phyloP scores from a whole-genome alignment of 768 basidiomycete species.

The Russula ochroleuca region DNA sequence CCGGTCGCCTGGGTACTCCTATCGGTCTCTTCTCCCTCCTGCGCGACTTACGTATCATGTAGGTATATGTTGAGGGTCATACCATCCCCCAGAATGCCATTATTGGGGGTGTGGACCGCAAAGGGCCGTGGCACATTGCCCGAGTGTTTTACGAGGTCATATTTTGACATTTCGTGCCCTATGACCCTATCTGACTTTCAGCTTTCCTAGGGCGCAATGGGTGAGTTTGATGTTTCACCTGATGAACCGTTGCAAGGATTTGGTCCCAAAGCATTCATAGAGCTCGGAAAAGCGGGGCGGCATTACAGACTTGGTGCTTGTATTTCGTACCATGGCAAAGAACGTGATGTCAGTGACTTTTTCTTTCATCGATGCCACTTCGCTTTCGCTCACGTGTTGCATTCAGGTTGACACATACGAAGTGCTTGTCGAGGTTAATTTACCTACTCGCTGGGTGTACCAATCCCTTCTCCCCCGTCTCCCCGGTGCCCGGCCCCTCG shows the following conservation, averaged over 20 bases:
- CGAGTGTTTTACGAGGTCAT: conserved; percentile 26
- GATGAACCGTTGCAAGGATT: background rate
- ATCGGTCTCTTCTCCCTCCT: background rate
- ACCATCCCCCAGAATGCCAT: conserved; percentile 25
- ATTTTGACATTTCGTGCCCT: background rate
- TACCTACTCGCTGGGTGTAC: conserved; percentile 6
- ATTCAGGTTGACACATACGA: conserved; percentile 35
- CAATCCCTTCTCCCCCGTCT: background rate
- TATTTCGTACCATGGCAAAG: conserved; percentile 36
- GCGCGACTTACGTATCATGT: background rate
- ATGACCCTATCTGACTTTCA: background rate
- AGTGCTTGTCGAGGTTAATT: conserved; percentile 36
- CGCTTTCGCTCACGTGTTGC: background rate
- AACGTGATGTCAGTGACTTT: conserved; percentile 31
- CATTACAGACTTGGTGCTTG: conserved; percentile 34
- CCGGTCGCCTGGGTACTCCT: conserved; percentile 25
- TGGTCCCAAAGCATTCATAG: conserved; percentile 26
- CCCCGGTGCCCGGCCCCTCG: background rate
- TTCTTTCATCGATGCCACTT: background rate
- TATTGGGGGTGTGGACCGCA: conserved; percentile 24
- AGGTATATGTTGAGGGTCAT: conserved; percentile 25
- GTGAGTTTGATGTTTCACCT: conserved; percentile 9
- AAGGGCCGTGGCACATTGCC: conserved; percentile 21
- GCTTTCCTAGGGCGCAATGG: conserved; percentile 17
- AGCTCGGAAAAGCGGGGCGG: conserved; percentile 36